Evolutionary conservation across 257 asterid genomes (phyloP), one percentile per base, ranked within the genome.

Genomic region (Solanum paucissectum): DNA sequence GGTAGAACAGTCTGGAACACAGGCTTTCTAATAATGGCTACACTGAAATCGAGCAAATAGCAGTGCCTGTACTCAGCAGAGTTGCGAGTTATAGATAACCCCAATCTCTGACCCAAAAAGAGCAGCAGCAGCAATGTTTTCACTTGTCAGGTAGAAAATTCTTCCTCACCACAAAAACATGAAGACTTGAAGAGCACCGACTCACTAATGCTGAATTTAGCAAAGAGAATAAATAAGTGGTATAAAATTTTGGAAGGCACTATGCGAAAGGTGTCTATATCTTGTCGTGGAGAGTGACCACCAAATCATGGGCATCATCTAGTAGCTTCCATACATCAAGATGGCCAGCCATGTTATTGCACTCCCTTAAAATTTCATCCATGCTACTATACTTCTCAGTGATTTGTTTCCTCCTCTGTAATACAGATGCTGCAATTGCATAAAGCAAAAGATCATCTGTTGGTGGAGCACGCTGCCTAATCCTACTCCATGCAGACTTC

Each of bases 341-440:
- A 86, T 90, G 92, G 23, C 99, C 99, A 6, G 98, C 93, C 98
- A 96, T 94, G 90, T 96, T 92, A 87, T 95, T 92, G 92, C 98
- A 96, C 44, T 95, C 98, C 92, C 88, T 90, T 93, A 96, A 93
- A 42, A 95, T 95, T 85, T 96, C 99, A 82, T 96, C 99, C 98
- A 95, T 92, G 92, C 98, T 92, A 92, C 93, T 92, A 79, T 95
- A 93, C 71, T 94, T 96, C 91, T 95, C 98, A 20, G 95, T 92
- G 76, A 96, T 96, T 92, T 93, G 88, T 89, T 94, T 95, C 96
- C 95, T 91, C 92, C 92, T 94, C 74, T 94, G 98, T 87, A 95
- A 86, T 7, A 96, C 98, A 25, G 94, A 92, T 14, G 99, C 99
- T 46, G 99, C 98, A 75, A 96, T 92, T 12, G 98, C 99, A 32